phyloP scores from a whole-genome alignment of 345 rosid species.

The Gynandropsis gynandra region DNA sequence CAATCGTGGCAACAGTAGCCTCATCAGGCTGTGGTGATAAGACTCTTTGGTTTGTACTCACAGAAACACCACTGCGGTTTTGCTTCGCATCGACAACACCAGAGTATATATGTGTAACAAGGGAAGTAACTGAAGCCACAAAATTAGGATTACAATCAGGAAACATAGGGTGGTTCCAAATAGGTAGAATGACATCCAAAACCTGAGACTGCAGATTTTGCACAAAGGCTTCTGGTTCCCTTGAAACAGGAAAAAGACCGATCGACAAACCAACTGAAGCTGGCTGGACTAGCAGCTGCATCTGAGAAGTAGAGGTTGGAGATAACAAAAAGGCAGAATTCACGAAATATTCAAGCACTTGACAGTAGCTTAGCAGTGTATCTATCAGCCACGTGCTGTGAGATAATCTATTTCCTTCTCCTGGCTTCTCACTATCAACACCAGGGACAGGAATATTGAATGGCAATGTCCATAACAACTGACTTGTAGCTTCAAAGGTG shows the following conservation, averaged over 20 bases:
- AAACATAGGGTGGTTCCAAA: constrained; percentile 85
- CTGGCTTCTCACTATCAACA: constrained; percentile 57
- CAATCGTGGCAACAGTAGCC: constrained; percentile 72
- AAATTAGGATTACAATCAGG: constrained; percentile 73
- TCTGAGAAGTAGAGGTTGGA: constrained; percentile 63
- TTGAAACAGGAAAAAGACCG: constrained; percentile 84
- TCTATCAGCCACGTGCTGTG: constrained; percentile 70
- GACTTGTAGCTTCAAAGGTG: constrained; percentile 95
- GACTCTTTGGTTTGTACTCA: constrained; percentile 63
- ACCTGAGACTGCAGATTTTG: constrained; percentile 87
- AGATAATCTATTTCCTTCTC: constrained; percentile 57
- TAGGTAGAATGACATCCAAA: constrained; percentile 73
- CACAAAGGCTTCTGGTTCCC: constrained; percentile 84
- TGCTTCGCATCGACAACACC: constrained; percentile 85
- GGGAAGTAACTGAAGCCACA: constrained; percentile 61
- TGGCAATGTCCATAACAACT: constrained; percentile 75
- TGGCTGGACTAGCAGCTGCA: constrained; percentile 88
- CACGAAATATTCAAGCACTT: constrained; percentile 75
- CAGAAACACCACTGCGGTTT: constrained; percentile 54
- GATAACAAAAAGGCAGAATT: constrained; percentile 64
- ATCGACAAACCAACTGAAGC: constrained; percentile 80
- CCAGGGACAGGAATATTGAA: constrained; percentile 41
- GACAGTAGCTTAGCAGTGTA: constrained; percentile 78
- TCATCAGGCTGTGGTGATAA: constrained; percentile 90
- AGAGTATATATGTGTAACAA: constrained; percentile 71